Conservation (phyloP, 2,329 filamentous ascomycete genomes). For the Ceratocystis alfenasii region DNA sequence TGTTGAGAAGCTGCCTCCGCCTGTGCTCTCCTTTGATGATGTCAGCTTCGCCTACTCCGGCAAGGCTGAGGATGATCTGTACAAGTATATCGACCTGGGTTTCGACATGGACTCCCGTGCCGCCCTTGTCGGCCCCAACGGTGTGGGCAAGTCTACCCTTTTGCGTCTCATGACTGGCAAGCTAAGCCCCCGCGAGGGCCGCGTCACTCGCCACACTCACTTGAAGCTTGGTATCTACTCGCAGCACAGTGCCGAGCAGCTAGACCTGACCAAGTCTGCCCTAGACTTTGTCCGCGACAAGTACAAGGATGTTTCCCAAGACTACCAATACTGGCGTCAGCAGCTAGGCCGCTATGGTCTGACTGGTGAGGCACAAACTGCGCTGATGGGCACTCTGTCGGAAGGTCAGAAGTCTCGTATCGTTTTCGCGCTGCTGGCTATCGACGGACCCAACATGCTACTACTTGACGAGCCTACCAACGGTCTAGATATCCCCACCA, state of each 20-base stretch:
- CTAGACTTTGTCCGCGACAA: conserved; percentile 97
- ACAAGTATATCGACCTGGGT: conserved; percentile 93
- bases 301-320: conserved; percentile 77
- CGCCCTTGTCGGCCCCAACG: conserved; percentile 92
- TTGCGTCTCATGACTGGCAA: conserved; percentile 94
- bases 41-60: conserved; percentile 98
- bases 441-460: conserved; percentile 95
- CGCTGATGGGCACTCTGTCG: conserved; percentile 93
- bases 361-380: conserved; percentile 84
- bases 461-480: conserved; percentile 97
- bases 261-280: conserved; percentile 93
- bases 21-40: conserved; percentile 89
- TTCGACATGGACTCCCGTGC: conserved; percentile 99
- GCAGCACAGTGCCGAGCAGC: conserved; percentile 96
- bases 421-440: conserved; percentile 90
- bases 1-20: conserved; percentile 97
- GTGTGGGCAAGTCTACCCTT: conserved; percentile 96
- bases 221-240: conserved; percentile 97
- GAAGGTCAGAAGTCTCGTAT: conserved; percentile 98
- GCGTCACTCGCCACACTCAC: conserved; percentile 86
- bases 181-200: conserved; percentile 69
- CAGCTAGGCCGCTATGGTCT: conserved; percentile 92
- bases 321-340: conserved; percentile 99
- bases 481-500: conserved; percentile 97
- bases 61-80: conserved; percentile 76